Evolutionary conservation across 2,329 filamentous ascomycete genomes (phyloP).

Genomic region (Pleomassaria siparia): DNA sequence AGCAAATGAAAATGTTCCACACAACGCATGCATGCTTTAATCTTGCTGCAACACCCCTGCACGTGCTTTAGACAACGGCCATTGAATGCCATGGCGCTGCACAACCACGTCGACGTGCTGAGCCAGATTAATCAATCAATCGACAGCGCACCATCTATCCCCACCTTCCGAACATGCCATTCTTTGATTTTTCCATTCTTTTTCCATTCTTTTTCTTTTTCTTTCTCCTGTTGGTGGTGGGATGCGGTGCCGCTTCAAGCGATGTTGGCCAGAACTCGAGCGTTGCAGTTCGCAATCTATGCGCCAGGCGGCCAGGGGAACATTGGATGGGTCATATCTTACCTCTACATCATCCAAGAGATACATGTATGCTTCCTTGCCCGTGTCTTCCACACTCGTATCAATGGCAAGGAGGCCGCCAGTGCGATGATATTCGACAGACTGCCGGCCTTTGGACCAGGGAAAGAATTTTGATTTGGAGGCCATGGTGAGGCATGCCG

Average conservation of each 20-base stretch:
- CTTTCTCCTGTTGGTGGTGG: too few species aligned
- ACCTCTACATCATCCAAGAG: slow-evolving; percentile 29
- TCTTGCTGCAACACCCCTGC: slow-evolving; percentile 24
- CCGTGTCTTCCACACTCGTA: slow-evolving; percentile 17
- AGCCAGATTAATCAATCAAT: slow-evolving; percentile 19
- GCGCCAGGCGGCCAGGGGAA: not conserved
- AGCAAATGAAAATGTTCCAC: slow-evolving; percentile 37
- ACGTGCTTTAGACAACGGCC: slow-evolving; percentile 23
- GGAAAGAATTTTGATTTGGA: slow-evolving; percentile 48
- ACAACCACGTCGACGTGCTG: slow-evolving; percentile 35
- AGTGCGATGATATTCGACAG: slow-evolving; percentile 40
- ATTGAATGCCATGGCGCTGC: slow-evolving; percentile 23
- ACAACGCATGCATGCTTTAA: slow-evolving; percentile 32
- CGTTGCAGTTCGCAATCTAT: not conserved
- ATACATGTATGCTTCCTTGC: too few species aligned
- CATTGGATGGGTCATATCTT: slow-evolving; percentile 18
- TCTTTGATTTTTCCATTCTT: too few species aligned
- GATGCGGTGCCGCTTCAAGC: not conserved
- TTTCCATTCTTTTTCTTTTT: too few species aligned
- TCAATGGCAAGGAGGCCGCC: slow-evolving; percentile 44
- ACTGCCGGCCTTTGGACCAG: slow-evolving; percentile 46
- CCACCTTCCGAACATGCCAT: not conserved
- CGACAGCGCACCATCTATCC: slow-evolving; percentile 34
- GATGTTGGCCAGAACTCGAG: not conserved
- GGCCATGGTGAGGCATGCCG: slow-evolving; percentile 31